Evolutionary conservation across 805 yeast genomes (phyloP).

Genomic region (Blastobotrys attinorum): DNA sequence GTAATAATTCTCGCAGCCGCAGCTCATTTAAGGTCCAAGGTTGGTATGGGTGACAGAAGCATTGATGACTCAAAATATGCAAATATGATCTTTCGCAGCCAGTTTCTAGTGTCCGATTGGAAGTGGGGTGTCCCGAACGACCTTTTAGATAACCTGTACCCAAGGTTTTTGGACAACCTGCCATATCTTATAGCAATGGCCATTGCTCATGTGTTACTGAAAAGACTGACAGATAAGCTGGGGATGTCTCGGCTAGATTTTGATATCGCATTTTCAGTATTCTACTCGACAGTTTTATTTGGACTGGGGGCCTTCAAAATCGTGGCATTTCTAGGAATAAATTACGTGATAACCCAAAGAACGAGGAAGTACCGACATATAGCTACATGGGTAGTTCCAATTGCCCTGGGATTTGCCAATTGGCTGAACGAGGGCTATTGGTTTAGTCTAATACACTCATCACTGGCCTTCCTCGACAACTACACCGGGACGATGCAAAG

Average conservation of each 20-base stretch:
- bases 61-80: slow-evolving; percentile 62
- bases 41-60: slow-evolving; percentile 73
- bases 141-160: slow-evolving; percentile 83
- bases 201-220: slow-evolving; percentile 43
- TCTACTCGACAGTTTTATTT: slow-evolving; percentile 66
- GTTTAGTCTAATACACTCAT: slow-evolving; percentile 36
- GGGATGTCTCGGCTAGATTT: slow-evolving; percentile 41
- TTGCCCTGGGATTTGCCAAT: slow-evolving; percentile 70
- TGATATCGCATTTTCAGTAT: slow-evolving; percentile 63
- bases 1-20: slow-evolving; percentile 51
- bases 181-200: slow-evolving; percentile 51
- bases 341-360: slow-evolving; percentile 41
- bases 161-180: slow-evolving; percentile 78
- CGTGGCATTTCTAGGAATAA: slow-evolving; percentile 45
- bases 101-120: slow-evolving; percentile 76
- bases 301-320: slow-evolving; percentile 68
- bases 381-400: slow-evolving; percentile 70
- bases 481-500: slow-evolving; percentile 72
- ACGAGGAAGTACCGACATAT: slow-evolving; percentile 7
- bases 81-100: too few relatives aligned
- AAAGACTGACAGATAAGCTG: slow-evolving; percentile 27
- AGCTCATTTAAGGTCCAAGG: slow-evolving; percentile 75
- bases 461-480: slow-evolving; percentile 48
- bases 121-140: slow-evolving; percentile 70
- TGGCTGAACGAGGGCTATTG: slow-evolving; percentile 53